Base-by-base conservation (phyloP, 176 grass and related monocot genomes). In the Alloteropsis semialata region DNA sequence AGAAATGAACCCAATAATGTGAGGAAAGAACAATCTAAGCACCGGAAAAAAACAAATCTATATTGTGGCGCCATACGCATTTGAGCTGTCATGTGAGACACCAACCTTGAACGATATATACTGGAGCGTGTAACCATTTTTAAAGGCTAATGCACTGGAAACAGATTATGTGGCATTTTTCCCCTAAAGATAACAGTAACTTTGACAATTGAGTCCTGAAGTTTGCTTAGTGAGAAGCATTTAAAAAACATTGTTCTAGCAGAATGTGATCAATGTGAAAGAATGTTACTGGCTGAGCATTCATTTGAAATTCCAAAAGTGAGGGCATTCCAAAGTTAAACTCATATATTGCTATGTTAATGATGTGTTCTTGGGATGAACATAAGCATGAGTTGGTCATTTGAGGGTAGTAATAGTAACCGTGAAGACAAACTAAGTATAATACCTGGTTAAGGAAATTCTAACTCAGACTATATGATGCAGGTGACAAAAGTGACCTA, bases 21-120 rank as follows among this genome's bases (percentile, higher is more conserved):
- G 68, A 25, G 66, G 38, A 63, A 63, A 74, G 22, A 78, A 84
- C 34, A 73, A 84, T 73, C 21, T 84, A 37, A 48, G 45, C 53
- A 51, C n/a, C 17, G n/a, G n/a, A n/a, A 69, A 70, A 54, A 15
- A 64, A 3, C 11, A 78, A 83, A 88, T 54, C 64, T 36, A 30
- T 49, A 4, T 68, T 44, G 22, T 81, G 30, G 61, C 28, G 6
- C 55, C 30, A 74, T 75, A 74, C 57, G 21, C 79, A 27, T 0
- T 62, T 69, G 58, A 28, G 10, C 10, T 68, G 24, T 24, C 27
- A 29, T 71, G 10, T 29, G 49, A 46, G 39, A 76, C 50, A 53
- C 80, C 19, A 55, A 43, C 21, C 77, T 18, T 71, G 3, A 45
- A 38, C 11, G 17, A 42, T 18, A 51, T 3, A 63, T 34, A n/a